These are phyloP conservation scores for Neonectria ditissima DNA, from an alignment of 2,329 filamentous ascomycete genomes.

Conservation along the genomic window DNA sequence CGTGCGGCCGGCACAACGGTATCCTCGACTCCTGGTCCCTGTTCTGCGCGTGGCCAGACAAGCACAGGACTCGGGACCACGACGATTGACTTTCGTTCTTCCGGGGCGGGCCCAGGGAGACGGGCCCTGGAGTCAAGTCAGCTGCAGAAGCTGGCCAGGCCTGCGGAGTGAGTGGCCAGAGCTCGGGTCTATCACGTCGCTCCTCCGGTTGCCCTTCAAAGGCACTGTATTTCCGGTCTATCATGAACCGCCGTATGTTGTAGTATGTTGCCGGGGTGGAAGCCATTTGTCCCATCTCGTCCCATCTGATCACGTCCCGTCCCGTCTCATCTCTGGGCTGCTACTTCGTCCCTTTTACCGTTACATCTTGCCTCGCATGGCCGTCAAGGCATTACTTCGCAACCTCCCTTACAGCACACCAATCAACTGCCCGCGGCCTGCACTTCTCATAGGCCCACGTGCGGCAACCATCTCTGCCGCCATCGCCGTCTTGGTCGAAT, in stretches of 20 bases:
- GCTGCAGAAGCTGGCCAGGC: conserved; percentile 13
- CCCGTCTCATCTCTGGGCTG: conserved; percentile 1
- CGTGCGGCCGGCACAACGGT: conserved; percentile 36
- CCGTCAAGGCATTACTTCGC: conserved; percentile 1
- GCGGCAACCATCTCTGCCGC: conserved; percentile 4
- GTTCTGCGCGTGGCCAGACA: conserved; percentile 37
- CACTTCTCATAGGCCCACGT: conserved; percentile 32
- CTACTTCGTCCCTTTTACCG: neutral
- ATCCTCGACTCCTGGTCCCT: conserved; percentile 38
- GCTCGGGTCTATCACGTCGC: conserved; percentile 12
- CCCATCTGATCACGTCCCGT: conserved; percentile 6
- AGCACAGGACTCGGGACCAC: conserved; percentile 20
- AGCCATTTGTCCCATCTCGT: too few relatives aligned
- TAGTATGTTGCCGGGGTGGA: too few relatives aligned
- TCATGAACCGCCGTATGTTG: conserved; percentile 1
- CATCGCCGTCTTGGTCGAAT: conserved; percentile 6
- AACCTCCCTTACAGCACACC: conserved; percentile 26
- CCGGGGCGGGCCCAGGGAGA: conserved; percentile 32
- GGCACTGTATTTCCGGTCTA: conserved; percentile 15
- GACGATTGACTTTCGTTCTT: conserved; percentile 22
- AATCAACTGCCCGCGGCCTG: conserved; percentile 22
- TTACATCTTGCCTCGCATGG: conserved; percentile 1
- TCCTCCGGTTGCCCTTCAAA: neutral
- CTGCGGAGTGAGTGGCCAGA: conserved; percentile 3
- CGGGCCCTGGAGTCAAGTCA: conserved; percentile 16